These are phyloP conservation scores for Metschnikowia lunata DNA, from an alignment of 805 yeast species.

Conservation along the genomic window DNA sequence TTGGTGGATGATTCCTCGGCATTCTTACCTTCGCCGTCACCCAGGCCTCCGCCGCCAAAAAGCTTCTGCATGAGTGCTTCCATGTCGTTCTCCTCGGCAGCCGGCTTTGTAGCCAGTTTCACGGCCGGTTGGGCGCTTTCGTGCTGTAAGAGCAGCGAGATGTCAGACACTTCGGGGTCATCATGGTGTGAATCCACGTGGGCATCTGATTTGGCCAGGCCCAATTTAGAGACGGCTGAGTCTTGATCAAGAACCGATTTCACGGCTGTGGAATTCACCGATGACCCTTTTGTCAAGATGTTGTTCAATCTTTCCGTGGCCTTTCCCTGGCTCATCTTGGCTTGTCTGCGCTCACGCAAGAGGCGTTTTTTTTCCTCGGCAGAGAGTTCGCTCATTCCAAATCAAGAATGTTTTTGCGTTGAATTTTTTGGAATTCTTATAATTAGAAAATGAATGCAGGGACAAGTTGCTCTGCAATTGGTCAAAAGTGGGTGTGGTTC, in stretches of 20 bases:
- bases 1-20: slow-evolving; percentile 6
- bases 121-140: not conserved
- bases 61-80: slow-evolving; percentile 33
- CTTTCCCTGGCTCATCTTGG: slow-evolving; percentile 54
- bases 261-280: slow-evolving; percentile 29
- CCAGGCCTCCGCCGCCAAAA: slow-evolving; percentile 20
- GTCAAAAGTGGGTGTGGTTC: too few relatives aligned
- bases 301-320: slow-evolving; percentile 52
- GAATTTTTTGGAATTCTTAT: too few relatives aligned
- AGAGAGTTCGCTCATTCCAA: slow-evolving; percentile 38
- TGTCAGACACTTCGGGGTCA: slow-evolving; percentile 41
- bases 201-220: not conserved
- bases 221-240: not conserved
- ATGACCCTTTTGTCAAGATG: slow-evolving; percentile 36
- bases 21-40: slow-evolving; percentile 3
- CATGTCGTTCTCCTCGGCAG: slow-evolving; percentile 22
- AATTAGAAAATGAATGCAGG: too few relatives aligned
- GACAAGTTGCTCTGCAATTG: too few relatives aligned
- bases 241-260: slow-evolving; percentile 27
- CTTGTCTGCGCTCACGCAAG: slow-evolving; percentile 61
- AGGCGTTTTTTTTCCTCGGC: slow-evolving; percentile 57
- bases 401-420: too few relatives aligned
- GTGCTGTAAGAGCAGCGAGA: slow-evolving; percentile 18
- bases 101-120: slow-evolving; percentile 6
- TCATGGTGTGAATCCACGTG: slow-evolving; percentile 17